phyloP scores from a whole-genome alignment of 2,329 filamentous ascomycete species.

The Talaromyces sp. region DNA sequence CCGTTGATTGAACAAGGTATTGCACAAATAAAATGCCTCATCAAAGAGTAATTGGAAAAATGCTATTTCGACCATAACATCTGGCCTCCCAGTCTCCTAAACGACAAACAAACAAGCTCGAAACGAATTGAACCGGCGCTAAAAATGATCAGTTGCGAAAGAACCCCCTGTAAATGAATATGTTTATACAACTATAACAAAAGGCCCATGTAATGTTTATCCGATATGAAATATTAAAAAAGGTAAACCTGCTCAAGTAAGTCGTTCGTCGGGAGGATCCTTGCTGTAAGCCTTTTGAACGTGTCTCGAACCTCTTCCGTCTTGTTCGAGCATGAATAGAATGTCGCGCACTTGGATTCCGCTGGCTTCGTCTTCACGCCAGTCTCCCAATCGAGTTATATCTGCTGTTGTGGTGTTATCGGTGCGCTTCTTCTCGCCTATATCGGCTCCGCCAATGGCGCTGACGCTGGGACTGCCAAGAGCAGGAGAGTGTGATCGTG shows the following conservation, averaged over 20 bases:
- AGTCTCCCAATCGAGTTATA: constrained; percentile 65
- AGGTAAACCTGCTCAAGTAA: constrained; percentile 20
- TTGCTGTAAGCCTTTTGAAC: constrained; percentile 44
- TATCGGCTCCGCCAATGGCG: constrained; percentile 31
- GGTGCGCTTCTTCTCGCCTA: constrained; percentile 28
- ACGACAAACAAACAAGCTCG: background rate
- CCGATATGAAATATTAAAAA: background rate
- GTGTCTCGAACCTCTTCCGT: constrained; percentile 54
- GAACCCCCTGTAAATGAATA: constrained; percentile 7
- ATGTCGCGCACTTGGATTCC: constrained; percentile 83
- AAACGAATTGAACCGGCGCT: background rate
- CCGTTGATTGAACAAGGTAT: background rate
- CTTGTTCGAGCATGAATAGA: constrained; percentile 72
- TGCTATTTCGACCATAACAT: background rate
- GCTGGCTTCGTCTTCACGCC: constrained; percentile 73
- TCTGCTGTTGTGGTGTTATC: constrained; percentile 32
- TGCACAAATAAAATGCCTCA: background rate
- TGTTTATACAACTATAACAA: constrained; percentile 10
- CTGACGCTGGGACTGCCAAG: background rate
- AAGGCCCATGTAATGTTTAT: background rate
- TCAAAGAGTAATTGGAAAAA: background rate
- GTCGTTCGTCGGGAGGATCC: constrained; percentile 40
- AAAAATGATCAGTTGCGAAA: constrained; percentile 4
- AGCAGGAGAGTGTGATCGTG: constrained; percentile 31
- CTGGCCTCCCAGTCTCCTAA: background rate